Evolutionary conservation across 176 grass and related monocot species (phyloP).

Genomic region (Dendrocalamus sinicus): DNA sequence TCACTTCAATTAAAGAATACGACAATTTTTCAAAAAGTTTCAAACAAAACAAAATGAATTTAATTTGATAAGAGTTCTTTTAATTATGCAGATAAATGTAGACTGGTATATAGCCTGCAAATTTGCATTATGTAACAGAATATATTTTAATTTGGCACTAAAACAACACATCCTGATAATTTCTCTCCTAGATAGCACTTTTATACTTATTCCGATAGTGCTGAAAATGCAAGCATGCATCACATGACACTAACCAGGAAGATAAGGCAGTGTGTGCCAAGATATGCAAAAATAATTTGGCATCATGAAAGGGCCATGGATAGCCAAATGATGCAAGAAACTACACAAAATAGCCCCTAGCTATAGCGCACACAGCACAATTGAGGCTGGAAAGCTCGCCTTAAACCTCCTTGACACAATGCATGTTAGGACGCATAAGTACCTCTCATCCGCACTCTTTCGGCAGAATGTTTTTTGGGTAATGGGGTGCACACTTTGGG

Average conservation of each 20-base stretch:
- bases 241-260: conserved; percentile 12
- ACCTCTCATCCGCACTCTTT: conserved; percentile 3
- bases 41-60: background rate
- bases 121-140: background rate
- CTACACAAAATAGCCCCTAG: background rate
- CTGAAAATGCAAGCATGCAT: conserved; percentile 20
- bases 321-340: conserved; percentile 12
- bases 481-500: conserved; percentile 12
- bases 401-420: background rate
- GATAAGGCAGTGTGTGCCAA: conserved; percentile 29
- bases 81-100: background rate
- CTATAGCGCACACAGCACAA: conserved; percentile 16
- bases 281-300: conserved; percentile 31
- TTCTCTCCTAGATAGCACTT: background rate
- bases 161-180: background rate
- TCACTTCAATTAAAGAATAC: background rate
- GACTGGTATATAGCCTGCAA: background rate
- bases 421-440: background rate
- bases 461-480: background rate
- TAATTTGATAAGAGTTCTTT: too few relatives aligned
- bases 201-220: background rate
- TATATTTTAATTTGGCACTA: background rate
- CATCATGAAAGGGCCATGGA: conserved; percentile 8
- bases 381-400: background rate
- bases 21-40: background rate